These are phyloP conservation scores for Nicotiana noctiflora DNA, from an alignment of 257 asterid species.

Conservation along the genomic window DNA sequence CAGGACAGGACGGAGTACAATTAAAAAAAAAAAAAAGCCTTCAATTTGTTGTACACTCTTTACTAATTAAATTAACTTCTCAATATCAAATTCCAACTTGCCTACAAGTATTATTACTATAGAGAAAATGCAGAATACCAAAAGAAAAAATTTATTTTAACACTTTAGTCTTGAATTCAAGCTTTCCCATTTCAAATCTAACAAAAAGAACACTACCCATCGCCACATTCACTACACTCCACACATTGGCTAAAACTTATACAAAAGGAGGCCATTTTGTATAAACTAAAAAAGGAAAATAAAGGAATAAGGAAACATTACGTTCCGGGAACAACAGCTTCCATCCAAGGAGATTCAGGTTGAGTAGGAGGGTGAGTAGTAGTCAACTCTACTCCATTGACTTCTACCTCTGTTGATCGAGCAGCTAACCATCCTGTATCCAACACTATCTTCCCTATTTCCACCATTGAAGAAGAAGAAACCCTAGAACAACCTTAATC, in stretches of 20 bases:
- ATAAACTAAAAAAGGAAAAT: neutral
- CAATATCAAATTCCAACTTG: neutral
- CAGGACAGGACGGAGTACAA: neutral
- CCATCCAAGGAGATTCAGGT: slow-evolving; percentile 65
- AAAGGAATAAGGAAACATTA: slow-evolving; percentile 21
- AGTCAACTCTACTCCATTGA: slow-evolving; percentile 75
- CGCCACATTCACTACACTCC: neutral
- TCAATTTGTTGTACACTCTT: neutral
- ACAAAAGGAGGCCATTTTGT: neutral
- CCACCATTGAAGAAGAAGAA: slow-evolving; percentile 24
- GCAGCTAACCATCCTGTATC: slow-evolving; percentile 88
- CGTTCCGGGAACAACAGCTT: slow-evolving; percentile 97
- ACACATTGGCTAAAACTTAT: neutral
- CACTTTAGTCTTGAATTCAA: neutral
- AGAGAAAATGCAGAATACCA: neutral
- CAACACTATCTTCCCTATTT: slow-evolving; percentile 56
- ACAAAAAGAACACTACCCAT: neutral
- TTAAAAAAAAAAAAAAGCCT: neutral
- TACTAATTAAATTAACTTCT: neutral
- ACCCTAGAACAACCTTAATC: neutral
- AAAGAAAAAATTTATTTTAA: neutral
- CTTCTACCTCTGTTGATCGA: slow-evolving; percentile 67
- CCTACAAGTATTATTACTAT: neutral
- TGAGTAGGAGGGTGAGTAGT: slow-evolving; percentile 56
- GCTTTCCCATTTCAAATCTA: neutral